A percentile compares a stretch with the other conserved stretches of the same genome.
These are phyloP conservation scores for Elsinoe necatrix DNA, from an alignment of 2,329 filamentous ascomycete genomes.

Conservation along the genomic window DNA sequence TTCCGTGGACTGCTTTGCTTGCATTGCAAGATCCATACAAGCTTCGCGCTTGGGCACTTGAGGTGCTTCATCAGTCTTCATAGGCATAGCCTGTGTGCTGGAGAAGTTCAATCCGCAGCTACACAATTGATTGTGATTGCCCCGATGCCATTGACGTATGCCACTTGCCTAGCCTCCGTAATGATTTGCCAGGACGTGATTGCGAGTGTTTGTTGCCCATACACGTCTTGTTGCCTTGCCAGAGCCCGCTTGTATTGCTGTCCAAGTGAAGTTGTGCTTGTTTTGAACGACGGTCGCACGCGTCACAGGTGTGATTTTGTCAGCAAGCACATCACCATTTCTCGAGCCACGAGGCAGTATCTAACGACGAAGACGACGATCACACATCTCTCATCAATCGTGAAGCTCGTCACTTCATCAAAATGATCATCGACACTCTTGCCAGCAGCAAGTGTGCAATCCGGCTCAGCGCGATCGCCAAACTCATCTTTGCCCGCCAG, in stretches of 20 bases:
- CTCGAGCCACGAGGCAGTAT: neutral
- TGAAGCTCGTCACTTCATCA: neutral
- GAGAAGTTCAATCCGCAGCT: neutral
- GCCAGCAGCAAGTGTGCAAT: neutral
- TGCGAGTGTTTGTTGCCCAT: neutral
- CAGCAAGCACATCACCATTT: no score
- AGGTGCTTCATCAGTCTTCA: conserved; percentile 14
- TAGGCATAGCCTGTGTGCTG: conserved; percentile 12
- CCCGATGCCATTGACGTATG: neutral
- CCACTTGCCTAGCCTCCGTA: neutral
- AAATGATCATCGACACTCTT: neutral
- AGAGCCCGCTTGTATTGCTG: neutral
- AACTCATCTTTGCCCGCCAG: neutral
- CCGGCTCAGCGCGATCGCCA: neutral
- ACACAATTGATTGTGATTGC: neutral
- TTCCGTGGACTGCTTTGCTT: neutral
- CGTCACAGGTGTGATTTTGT: no score
- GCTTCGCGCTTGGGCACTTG: neutral
- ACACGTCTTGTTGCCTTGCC: neutral
- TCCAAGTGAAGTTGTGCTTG: neutral
- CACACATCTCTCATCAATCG: no score
- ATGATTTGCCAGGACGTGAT: neutral
- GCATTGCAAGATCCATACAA: neutral
- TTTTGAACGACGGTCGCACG: no score
- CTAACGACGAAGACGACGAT: neutral